Base-by-base conservation (phyloP, 2,329 filamentous ascomycete genomes). In the Phialophora macrospora region DNA sequence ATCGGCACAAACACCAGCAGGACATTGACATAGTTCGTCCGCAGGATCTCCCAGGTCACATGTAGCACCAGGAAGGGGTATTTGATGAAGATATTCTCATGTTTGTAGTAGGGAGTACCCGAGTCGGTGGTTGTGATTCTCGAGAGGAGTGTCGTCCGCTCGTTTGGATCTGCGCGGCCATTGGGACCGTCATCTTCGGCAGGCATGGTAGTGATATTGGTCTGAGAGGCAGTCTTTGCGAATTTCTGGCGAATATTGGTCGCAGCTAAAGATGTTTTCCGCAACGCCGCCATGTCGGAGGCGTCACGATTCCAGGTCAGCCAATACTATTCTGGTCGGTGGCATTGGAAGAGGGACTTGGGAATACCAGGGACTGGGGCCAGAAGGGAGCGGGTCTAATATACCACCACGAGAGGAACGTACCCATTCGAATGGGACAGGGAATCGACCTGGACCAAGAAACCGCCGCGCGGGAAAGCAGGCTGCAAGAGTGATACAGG, bases 1-100 rank as follows among this genome's bases (percentile, higher is more conserved):
- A 87, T 74, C 3, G 87, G 87, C n/a, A 89, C 86, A 71, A 88
- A 88, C 68, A 89, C 77, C 61, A 89, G 81, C 22, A 89, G 76
- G 57, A 88, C 74, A 72, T 89, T 89, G 68, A 83, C 87, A 77
- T 81, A 81, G 71, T 82, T 82, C 28, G 79, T 80, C 26, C 76
- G 73, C n/a, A 83, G 73, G 2, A 80, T 80, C 62, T 76, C 71
- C 76, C 78, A 82, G 8, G 78, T 79, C 64, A 80, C 72, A 70
- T 77, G 77, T 51, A 74, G 72, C 20, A 77, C 74, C 8, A 77
- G 71, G 24, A 72, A 72, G 20, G 81, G 81, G 73, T 77, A 79
- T 62, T 74, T 74, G 41, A 79, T 74, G 74, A 77, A 80, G 52
- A 71, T 68, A 5, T 74, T 75, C 32, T 72, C 65, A 66, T 78